These are phyloP conservation scores for Lantana camara DNA, from an alignment of 257 asterid species.

Conservation along the genomic window DNA sequence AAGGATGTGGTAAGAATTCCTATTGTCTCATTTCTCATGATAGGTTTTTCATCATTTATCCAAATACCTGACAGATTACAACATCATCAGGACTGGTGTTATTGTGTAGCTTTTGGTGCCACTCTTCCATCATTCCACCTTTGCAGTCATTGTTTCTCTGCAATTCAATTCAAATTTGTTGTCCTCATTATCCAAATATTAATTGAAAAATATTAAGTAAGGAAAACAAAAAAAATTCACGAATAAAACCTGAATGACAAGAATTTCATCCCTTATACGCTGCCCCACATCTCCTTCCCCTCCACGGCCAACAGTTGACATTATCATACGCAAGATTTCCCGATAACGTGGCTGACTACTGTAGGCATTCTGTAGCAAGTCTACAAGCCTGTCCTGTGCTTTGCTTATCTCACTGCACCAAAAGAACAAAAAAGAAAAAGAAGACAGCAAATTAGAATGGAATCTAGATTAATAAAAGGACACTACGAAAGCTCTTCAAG, in stretches of 20 bases:
- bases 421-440: too few species aligned
- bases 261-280: constrained; percentile 95
- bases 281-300: constrained; percentile 99
- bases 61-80: constrained; percentile 90
- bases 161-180: too few species aligned
- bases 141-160: constrained; percentile 93
- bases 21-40: too few species aligned
- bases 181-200: constrained; percentile 18
- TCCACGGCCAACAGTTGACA: constrained; percentile 99
- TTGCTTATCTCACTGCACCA: constrained; percentile 88
- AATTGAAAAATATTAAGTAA: background rate
- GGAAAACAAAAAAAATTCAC: too few species aligned
- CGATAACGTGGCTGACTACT: constrained; percentile 62
- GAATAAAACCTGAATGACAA: constrained; percentile 75
- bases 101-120: constrained; percentile 99
- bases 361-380: constrained; percentile 70
- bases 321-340: constrained; percentile 79
- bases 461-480: background rate
- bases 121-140: constrained; percentile 98
- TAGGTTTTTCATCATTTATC: constrained; percentile 12
- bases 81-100: constrained; percentile 99
- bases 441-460: constrained; percentile 5
- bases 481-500: background rate
- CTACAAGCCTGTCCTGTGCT: constrained; percentile 98
- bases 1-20: constrained; percentile 17